Base-by-base conservation (phyloP, 352 stramenopile species). In the Phytophthora fragariae region DNA sequence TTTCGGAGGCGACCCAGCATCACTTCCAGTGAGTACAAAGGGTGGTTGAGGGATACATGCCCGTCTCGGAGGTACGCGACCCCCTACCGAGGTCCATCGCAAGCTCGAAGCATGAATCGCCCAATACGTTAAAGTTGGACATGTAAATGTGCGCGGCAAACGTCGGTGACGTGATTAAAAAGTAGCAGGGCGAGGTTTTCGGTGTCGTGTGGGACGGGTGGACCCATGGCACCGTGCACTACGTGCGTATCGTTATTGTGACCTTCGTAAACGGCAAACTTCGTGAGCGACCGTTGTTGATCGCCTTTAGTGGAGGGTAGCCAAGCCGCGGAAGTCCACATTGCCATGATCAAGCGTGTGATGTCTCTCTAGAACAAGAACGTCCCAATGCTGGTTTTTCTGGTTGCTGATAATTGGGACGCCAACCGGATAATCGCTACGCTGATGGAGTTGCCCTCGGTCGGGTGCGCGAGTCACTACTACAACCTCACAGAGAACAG, bases 291-390 rank as follows among this genome's bases (percentile, higher is more conserved):
- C 53, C 62, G 5, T 39, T 57, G 17, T 57, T 53, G 11, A 0
- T 69, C 41, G 3, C 54, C 62, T 37, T n/a, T 69, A 0, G 62
- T 50, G 6, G 52, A 62, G 1, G 21, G 58, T 5, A 65, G 44
- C 10, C 41, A 64, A 64, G 19, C 29, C 33, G 44, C 44, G 8
- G 62, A 69, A 12, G 52, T 62, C 5, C 53, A 69, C n/a, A 55
- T 68, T 55, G 41, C 56, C 15, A 63, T 69, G 62, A 46, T 69
- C 39, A 62, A 55, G 50, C 8, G 37, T 6, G 61, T 68, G 35
- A 35, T 68, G 33, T 5, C 21, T 19, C 37, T 68, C 35, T 68
- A 61, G 24, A 68, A 61, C 37, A 60, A 68, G 37, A 14, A 55
- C 5, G 14, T 44, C 14, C 54, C 50, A 9, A 57, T 68, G 62